phyloP scores from a whole-genome alignment of 495 filamentous ascomycete genomes.

The Penicillium goetzii region DNA sequence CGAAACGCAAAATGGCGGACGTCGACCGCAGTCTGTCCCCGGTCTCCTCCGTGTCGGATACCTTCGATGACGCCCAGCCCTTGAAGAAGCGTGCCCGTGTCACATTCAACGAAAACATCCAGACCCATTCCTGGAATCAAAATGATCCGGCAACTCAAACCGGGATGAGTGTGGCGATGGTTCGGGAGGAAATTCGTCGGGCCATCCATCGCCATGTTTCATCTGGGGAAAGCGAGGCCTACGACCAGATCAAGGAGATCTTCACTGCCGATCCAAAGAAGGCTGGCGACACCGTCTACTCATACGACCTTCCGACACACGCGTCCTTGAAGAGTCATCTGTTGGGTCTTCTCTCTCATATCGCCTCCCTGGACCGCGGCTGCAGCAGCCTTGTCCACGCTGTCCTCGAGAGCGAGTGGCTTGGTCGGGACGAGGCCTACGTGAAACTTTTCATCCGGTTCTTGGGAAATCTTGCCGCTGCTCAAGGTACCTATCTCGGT shows the following conservation, averaged over 20 bases:
- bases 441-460: slow-evolving; percentile 79
- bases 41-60: slow-evolving; percentile 38
- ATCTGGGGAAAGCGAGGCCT: slow-evolving; percentile 67
- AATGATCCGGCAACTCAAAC: slow-evolving; percentile 34
- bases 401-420: slow-evolving; percentile 77
- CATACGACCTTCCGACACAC: slow-evolving; percentile 47
- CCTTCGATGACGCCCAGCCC: slow-evolving; percentile 46
- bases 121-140: slow-evolving; percentile 48
- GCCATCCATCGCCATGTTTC: slow-evolving; percentile 69
- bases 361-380: slow-evolving; percentile 68
- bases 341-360: slow-evolving; percentile 74
- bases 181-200: slow-evolving; percentile 71
- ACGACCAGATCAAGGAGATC: slow-evolving; percentile 72
- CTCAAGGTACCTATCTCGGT: slow-evolving; percentile 68
- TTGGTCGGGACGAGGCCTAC: slow-evolving; percentile 81
- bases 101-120: slow-evolving; percentile 73
- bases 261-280: slow-evolving; percentile 56
- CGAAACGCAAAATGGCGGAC: slow-evolving; percentile 50
- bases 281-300: slow-evolving; percentile 45
- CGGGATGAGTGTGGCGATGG: slow-evolving; percentile 62
- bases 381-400: slow-evolving; percentile 76
- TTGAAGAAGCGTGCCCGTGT: slow-evolving; percentile 67
- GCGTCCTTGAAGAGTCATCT: slow-evolving; percentile 71
- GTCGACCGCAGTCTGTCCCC: slow-evolving; percentile 43
- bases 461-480: slow-evolving; percentile 76